These are phyloP conservation scores for Ophiocordyceps robertsii DNA, from an alignment of 2,329 filamentous ascomycete genomes.

Conservation along the genomic window DNA sequence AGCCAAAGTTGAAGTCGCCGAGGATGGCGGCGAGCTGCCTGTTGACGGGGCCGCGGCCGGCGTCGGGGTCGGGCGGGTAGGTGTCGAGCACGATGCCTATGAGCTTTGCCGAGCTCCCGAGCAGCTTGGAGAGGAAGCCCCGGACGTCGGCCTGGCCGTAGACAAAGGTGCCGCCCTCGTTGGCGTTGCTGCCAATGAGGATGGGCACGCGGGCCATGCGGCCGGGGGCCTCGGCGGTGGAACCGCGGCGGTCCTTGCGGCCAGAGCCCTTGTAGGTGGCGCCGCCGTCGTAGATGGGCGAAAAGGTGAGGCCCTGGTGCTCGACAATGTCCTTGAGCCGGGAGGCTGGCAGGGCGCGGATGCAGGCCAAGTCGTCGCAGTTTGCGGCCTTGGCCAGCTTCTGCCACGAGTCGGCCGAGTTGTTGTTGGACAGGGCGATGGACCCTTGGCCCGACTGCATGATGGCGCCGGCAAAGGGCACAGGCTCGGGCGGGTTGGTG, in stretches of 20 bases:
- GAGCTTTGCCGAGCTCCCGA: background rate
- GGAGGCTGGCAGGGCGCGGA: constrained; percentile 8
- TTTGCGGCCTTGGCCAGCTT: constrained; percentile 2
- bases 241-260: constrained; percentile 5
- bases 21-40: constrained; percentile 6
- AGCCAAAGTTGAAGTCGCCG: constrained; percentile 11
- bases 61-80: constrained; percentile 9
- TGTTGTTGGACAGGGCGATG: background rate
- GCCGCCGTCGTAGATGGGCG: constrained; percentile 8
- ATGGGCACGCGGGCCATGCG: constrained; percentile 11
- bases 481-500: constrained; percentile 10
- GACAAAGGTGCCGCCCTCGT: constrained; percentile 7
- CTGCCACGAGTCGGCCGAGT: constrained; percentile 7
- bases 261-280: constrained; percentile 9
- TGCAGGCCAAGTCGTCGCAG: constrained; percentile 10
- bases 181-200: constrained; percentile 9
- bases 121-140: background rate
- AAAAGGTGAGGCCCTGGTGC: constrained; percentile 7
- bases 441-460: constrained; percentile 11
- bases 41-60: constrained; percentile 6
- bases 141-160: background rate
- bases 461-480: constrained; percentile 15
- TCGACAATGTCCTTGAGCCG: constrained; percentile 8
- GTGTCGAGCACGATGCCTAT: constrained; percentile 1
- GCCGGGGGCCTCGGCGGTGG: background rate